These are phyloP conservation scores for Ustilago shanxiensis DNA, from an alignment of 1,284 basidiomycete genomes.

Conservation along the genomic window DNA sequence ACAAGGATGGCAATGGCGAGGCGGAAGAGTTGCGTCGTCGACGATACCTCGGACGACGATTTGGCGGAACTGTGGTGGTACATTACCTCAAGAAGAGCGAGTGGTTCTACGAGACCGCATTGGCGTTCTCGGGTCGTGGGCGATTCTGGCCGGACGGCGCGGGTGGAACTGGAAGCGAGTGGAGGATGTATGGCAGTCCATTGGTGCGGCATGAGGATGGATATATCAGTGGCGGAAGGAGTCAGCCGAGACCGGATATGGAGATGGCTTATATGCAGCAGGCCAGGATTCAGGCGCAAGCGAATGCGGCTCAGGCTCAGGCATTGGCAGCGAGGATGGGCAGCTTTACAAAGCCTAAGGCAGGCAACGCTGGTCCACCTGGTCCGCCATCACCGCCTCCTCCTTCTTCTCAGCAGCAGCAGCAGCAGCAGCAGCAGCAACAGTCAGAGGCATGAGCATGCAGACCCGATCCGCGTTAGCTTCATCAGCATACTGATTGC, in stretches of 20 bases:
- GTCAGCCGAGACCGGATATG: conserved; percentile 56
- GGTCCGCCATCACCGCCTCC: not conserved
- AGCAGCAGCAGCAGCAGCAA: conserved; percentile 7
- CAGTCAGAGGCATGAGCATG: conserved; percentile 1
- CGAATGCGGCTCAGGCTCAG: conserved; percentile 49
- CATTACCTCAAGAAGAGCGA: conserved; percentile 97
- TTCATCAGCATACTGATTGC: no score
- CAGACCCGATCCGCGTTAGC: no score
- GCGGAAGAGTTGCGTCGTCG: conserved; percentile 74
- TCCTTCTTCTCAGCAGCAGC: conserved; percentile 1
- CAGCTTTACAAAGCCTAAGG: conserved; percentile 51
- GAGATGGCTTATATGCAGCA: conserved; percentile 54
- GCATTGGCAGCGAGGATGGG: conserved; percentile 40
- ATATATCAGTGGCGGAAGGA: conserved; percentile 52
- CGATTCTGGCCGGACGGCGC: conserved; percentile 72
- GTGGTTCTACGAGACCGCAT: conserved; percentile 94
- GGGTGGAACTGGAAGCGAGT: conserved; percentile 58
- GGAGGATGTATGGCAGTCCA: conserved; percentile 64
- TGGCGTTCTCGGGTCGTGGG: conserved; percentile 84
- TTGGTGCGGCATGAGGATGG: conserved; percentile 57
- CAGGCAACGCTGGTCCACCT: conserved; percentile 12
- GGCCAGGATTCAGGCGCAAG: conserved; percentile 46
- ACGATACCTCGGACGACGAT: conserved; percentile 61
- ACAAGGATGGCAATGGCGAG: conserved; percentile 58
- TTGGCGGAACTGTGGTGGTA: conserved; percentile 91